Evolutionary conservation across 2,329 filamentous ascomycete species (phyloP), one percentile per base, ranked within the genome.

Genomic region (Fusarium austroafricanum): DNA sequence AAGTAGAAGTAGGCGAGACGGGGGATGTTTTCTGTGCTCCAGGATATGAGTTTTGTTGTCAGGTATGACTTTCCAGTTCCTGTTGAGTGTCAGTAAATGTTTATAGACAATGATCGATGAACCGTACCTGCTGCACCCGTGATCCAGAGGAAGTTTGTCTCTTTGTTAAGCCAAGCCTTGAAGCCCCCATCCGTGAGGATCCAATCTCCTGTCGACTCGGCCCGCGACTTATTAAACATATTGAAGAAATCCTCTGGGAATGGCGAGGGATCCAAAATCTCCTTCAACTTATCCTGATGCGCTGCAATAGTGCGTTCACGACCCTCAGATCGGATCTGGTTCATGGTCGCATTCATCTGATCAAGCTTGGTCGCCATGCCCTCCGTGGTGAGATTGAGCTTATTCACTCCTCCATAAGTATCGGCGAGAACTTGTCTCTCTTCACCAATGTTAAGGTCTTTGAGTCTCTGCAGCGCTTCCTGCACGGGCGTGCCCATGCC

Each of bases 61-160:
- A 85, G 64, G 56, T 79, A 84, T 0, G 81, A 83, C 67, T 85
- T 85, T 21, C 83, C 83, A 2, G 80, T 81, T 6, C 80, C 79
- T 74, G 6, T 2, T 17, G 1, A 11, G 3, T 51, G 35, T 70
- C 18, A 66, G 55, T 8, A 1, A 5, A 6, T 42, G 43, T 21
- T 12, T 7, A 10, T 1, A 21, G 3, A 6, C 11, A 8, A 7
- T 17, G 3, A 12, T 5, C 1, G n/a, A n/a, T 4, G 9, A 0
- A 4, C 59, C 65, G 21, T 75, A 73, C 81, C 82, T 44, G 82
- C 78, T 49, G 78, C 82, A 9, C 83, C 83, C 3, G 72, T 76
- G 17, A 85, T 74, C 77, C 80, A 84, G 4, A 85, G 71, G 28
- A 83, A 77, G 5, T 77, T 79, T 3, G 74, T 78, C 5, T 81